Conservation (phyloP, 2,329 filamentous ascomycete genomes). For the Phialocephala sp. region DNA sequence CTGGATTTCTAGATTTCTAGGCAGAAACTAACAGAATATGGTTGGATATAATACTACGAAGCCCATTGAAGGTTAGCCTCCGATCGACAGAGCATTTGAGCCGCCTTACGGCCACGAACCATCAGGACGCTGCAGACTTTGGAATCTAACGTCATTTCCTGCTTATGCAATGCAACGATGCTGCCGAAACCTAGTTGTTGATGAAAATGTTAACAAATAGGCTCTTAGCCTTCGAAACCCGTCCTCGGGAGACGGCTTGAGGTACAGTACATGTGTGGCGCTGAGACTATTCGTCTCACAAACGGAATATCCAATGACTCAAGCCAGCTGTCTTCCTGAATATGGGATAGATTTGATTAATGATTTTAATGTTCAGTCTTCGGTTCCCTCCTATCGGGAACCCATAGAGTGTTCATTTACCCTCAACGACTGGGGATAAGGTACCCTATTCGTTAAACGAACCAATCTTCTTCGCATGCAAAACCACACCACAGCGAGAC, state of each 20-base stretch:
- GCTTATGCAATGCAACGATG: not conserved
- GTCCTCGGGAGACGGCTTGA: not conserved
- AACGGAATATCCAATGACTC: too few relatives aligned
- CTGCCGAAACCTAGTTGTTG: too few relatives aligned
- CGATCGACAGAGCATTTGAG: not conserved
- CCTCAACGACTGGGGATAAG: not conserved
- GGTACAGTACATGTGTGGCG: not conserved
- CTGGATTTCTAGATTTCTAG: not conserved
- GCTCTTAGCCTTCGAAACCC: not conserved
- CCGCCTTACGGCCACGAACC: not conserved
- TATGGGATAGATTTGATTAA: too few relatives aligned
- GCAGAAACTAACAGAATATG: not conserved
- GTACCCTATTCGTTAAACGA: not conserved
- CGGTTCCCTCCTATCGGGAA: too few relatives aligned
- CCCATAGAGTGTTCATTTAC: too few relatives aligned
- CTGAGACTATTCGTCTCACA: too few relatives aligned
- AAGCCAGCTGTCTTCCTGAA: too few relatives aligned
- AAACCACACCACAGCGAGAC: not conserved
- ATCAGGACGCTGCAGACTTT: not conserved
- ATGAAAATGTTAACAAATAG: not conserved
- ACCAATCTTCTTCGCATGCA: not conserved
- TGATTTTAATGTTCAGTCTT: too few relatives aligned
- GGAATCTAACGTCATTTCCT: not conserved
- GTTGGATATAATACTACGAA: not conserved
- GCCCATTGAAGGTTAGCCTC: not conserved